Evolutionary conservation across 495 filamentous ascomycete species (phyloP), one percentile per base, ranked within the genome.

Genomic region (Talaromyces liani): DNA sequence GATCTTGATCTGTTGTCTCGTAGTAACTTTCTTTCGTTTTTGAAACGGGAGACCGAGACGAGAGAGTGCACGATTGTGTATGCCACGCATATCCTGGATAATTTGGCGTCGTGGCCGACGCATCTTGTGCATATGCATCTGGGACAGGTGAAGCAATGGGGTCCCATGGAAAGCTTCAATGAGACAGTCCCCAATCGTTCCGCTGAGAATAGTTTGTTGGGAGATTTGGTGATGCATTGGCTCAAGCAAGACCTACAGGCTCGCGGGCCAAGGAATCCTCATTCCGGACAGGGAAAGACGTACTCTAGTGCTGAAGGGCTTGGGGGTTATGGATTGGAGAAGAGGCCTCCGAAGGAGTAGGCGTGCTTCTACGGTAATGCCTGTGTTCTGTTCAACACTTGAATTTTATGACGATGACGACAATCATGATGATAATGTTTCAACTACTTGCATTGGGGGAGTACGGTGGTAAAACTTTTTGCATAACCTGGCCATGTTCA

Each of bases 41-140:
- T 99, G 70, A 90, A 91, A 71, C 80, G 80, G 22, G 94, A 99
- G 82, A 97, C 94, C 0, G 88, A 92, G 77, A 76, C 69, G 6
- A 77, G 95, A 56, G 75, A 84, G 9, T 96, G 92, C 71, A 97
- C 94, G 2, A 89, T 99, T 67, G 93, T 98, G 27, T 99, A 99
- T 75, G 94, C 94, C 25, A 98, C 94, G 20, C 94, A 99, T 72
- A 97, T 99, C 60, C 73, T 99, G 68, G 94, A 99, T 71, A 95
- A 96, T 66, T 73, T 97, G 27, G 91, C 90, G 0, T 84, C 84
- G 36, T 99, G 94, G 94, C 94, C 94, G 58, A 96, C 88, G 0
- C 93, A 99, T 77, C 74, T 99, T 58, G 92, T 96, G 58, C 93
- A 97, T 68, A 96, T 98, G 92, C 86, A 90, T 70, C 69, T 93